Percentiles rank a stretch among this genome's conserved stretches.
phyloP scores from a whole-genome alignment of 192 early-diverging fungal genomes.

The Gaertneriomyces semiglobifer region DNA sequence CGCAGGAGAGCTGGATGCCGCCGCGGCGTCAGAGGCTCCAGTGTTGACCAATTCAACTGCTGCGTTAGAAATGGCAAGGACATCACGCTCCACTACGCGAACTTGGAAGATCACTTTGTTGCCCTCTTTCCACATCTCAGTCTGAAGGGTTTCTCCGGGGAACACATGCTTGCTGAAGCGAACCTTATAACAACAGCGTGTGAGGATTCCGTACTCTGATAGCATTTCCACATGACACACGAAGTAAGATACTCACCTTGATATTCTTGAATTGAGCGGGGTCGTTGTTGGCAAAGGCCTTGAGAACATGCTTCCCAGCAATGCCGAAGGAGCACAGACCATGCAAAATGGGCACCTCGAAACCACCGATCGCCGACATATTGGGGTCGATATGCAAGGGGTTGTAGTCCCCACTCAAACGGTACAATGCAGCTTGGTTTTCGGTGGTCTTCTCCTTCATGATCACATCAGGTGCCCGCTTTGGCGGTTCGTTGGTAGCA shows the following conservation, averaged over 20 bases:
- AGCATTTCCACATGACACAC: constrained; percentile 27
- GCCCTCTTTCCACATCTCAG: constrained; percentile 92
- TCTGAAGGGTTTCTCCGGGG: constrained; percentile 97
- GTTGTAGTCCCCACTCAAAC: constrained; percentile 92
- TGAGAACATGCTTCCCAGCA: constrained; percentile 84
- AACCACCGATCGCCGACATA: constrained; percentile 91
- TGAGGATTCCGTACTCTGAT: constrained; percentile 4
- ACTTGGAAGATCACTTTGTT: constrained; percentile 91
- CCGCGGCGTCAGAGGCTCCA: constrained; percentile 23
- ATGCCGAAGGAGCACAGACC: constrained; percentile 92
- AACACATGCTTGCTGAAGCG: constrained; percentile 84
- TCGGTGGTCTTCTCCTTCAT: constrained; percentile 81
- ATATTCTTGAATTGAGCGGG: constrained; percentile 72
- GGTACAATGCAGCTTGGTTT: constrained; percentile 94
- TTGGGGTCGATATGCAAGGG: constrained; percentile 97
- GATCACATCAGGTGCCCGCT: constrained; percentile 80
- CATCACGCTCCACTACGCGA: constrained; percentile 89
- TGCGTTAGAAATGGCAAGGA: constrained; percentile 85
- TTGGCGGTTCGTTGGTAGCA: constrained; percentile 74
- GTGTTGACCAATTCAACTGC: constrained; percentile 76
- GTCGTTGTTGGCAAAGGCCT: constrained; percentile 68
- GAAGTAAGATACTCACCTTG: constrained; percentile 58
- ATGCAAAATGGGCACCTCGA: constrained; percentile 95
- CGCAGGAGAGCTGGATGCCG: constrained; percentile 32
- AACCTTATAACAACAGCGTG: constrained; percentile 7